A percentile compares a stretch with the other conserved stretches of the same genome.
These are phyloP conservation scores for Hanseniaspora sp. DNA, from an alignment of 1,139 yeast genomes.

Conservation along the genomic window DNA sequence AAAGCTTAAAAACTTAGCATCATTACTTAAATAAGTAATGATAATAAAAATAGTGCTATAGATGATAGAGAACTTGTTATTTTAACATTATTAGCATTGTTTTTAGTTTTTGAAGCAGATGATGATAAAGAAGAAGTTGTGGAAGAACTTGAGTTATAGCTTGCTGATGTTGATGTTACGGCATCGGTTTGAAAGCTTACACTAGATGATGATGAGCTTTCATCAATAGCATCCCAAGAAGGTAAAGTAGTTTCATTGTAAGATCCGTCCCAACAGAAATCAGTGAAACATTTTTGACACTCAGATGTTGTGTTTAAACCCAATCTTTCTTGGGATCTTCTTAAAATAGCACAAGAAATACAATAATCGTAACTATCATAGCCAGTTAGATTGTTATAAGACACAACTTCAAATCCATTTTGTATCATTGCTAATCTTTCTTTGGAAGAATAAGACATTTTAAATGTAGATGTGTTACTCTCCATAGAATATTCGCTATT, in stretches of 20 bases:
- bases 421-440: conserved; percentile 53
- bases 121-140: conserved; percentile 15
- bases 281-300: conserved; percentile 59
- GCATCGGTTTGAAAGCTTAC: conserved; percentile 16
- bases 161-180: conserved; percentile 17
- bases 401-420: conserved; percentile 71
- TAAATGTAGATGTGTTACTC: conserved; percentile 64
- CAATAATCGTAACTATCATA: conserved; percentile 69
- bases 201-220: not conserved
- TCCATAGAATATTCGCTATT: conserved; percentile 58
- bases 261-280: conserved; percentile 76
- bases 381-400: conserved; percentile 61
- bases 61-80: no score
- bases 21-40: no score
- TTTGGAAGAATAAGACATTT: conserved; percentile 48
- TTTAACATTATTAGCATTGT: no score
- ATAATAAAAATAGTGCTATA: no score
- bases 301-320: conserved; percentile 55
- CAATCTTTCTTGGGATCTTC: conserved; percentile 68
- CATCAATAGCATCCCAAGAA: not conserved
- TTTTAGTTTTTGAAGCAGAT: not conserved
- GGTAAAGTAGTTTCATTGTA: conserved; percentile 20
- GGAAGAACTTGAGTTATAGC: conserved; percentile 17
- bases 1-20: no score
- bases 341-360: conserved; percentile 78